Evolutionary conservation across 495 filamentous ascomycete genomes (phyloP).

Genomic region (Neurospora sp.): DNA sequence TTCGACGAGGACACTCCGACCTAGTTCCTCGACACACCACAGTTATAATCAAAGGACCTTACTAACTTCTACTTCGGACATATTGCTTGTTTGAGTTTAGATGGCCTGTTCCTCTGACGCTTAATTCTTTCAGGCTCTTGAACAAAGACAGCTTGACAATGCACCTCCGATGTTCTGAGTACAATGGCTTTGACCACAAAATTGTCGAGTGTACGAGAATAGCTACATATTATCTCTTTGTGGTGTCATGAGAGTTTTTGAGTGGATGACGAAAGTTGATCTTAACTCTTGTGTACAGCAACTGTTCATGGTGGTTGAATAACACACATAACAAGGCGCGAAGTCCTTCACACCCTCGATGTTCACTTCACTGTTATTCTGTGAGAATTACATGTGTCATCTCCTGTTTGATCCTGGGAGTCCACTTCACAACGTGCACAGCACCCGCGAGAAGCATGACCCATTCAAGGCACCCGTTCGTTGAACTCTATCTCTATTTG

Average conservation of each 20-base stretch:
- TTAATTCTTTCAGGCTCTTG: background rate
- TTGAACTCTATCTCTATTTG: background rate
- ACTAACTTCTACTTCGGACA: too few species aligned
- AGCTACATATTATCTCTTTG: background rate
- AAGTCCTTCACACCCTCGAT: background rate
- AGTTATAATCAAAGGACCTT: too few species aligned
- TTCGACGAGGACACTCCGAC: background rate
- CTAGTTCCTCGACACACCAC: too few species aligned
- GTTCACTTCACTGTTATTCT: background rate
- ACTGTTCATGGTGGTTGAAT: background rate
- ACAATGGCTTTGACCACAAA: background rate
- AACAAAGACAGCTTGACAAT: background rate
- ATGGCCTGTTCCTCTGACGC: background rate
- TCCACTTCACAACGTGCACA: background rate
- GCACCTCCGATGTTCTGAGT: background rate
- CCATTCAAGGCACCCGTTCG: background rate
- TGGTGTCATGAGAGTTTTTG: background rate
- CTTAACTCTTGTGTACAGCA: background rate
- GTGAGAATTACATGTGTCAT: background rate
- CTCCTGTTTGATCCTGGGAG: too few species aligned
- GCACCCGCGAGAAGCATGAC: background rate
- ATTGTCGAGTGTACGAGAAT: background rate
- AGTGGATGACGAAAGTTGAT: background rate
- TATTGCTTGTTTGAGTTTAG: too few species aligned
- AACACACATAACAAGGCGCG: background rate